A percentile compares a stretch with the other conserved stretches of the same genome.
phyloP scores from a whole-genome alignment of 2,329 filamentous ascomycete species.

The Teratosphaeria pseudoeucalypti region DNA sequence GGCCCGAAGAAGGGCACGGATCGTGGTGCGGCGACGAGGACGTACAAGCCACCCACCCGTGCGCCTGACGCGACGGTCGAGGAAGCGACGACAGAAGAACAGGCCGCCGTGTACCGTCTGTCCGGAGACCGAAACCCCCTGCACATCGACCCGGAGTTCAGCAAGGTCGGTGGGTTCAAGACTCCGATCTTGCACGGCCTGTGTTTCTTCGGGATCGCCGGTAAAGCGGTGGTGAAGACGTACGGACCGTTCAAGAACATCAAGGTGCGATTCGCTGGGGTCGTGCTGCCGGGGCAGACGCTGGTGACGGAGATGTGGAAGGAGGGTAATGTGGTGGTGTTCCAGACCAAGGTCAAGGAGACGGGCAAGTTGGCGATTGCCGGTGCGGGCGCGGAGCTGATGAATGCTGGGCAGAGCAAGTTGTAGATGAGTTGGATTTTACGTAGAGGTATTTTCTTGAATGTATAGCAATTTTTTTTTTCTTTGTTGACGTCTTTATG shows the following conservation, averaged over 20 bases:
- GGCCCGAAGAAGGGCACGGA: constrained; percentile 68
- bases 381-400: constrained; percentile 67
- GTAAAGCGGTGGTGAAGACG: constrained; percentile 77
- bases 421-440: constrained; percentile 26
- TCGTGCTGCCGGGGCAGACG: constrained; percentile 80
- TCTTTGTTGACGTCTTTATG: neutral
- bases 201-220: constrained; percentile 84
- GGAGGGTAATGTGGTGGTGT: constrained; percentile 66
- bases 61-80: constrained; percentile 73
- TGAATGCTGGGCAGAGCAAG: constrained; percentile 41
- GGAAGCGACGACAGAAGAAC: constrained; percentile 76
- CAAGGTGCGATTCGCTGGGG: constrained; percentile 83
- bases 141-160: constrained; percentile 89
- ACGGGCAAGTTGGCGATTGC: constrained; percentile 82
- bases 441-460: neutral
- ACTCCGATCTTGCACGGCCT: constrained; percentile 92
- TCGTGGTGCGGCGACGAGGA: constrained; percentile 67
- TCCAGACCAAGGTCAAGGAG: constrained; percentile 84
- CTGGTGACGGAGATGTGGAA: constrained; percentile 92
- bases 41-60: constrained; percentile 68
- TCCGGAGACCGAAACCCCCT: constrained; percentile 94
- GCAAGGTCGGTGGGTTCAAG: constrained; percentile 92
- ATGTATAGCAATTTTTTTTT: neutral
- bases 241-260: constrained; percentile 81
- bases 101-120: constrained; percentile 85